Base-by-base conservation (phyloP, 495 filamentous ascomycete species). In the Aspergillus funiculosus region DNA sequence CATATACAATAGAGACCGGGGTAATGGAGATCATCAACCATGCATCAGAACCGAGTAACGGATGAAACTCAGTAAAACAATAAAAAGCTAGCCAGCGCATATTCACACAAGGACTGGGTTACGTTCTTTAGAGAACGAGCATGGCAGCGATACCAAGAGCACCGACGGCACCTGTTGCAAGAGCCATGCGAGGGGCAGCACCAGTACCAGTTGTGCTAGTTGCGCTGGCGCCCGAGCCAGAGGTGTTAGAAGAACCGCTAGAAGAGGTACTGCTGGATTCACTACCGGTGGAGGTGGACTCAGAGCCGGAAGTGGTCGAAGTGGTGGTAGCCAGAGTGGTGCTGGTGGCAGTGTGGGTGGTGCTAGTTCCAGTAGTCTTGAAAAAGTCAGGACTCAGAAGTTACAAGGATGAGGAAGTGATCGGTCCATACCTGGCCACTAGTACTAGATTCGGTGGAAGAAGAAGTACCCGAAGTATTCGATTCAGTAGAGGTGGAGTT, bases 91-190 rank as follows among this genome's bases (percentile, higher is more conserved):
- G 6, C 14, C 37, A 30, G 13, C 29, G 5, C n/a, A 29, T 11
- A 28, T 18, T 26, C 34, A 14, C 18, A 20, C 26, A 32, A 13
- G 19, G 20, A 28, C 4, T 1, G 5, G 37, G 19, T 9, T 29
- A 21, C 15, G 18, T 45, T 15, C 34, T 50, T 64, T 69, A 73
- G 51, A 71, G 57, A n/a, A 66, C 54, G 26, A 73, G 46, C 29
- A 73, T 44, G 29, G 68, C 69, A 41, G 66, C 62, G 29, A 71
- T 54, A 36, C 66, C 68, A 25, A 70, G 50, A 32, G 50, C 65
- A 39, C 67, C 67, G 14, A 63, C 43, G 24, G 61, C 63, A 39
- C 66, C 64, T 41, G 56, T 63, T 25, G 64, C 48, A 18, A 68
- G 59, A 20, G 59, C 56, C 56, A 64, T 57, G 46, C 60, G 58